These are phyloP conservation scores for Alnus rubra DNA, from an alignment of 306 rosid genomes.

Conservation along the genomic window DNA sequence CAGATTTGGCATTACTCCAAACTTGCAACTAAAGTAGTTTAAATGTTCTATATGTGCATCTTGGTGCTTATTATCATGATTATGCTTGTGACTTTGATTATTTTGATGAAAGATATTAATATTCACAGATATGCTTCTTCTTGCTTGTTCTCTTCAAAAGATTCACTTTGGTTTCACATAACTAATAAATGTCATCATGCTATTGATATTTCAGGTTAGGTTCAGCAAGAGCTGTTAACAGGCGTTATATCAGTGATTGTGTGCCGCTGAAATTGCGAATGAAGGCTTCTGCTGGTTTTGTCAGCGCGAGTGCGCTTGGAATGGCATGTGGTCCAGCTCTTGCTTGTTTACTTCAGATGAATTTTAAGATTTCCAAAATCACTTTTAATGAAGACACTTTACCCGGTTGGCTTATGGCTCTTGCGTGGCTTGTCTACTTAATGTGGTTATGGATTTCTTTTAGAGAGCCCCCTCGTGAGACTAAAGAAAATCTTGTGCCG, in stretches of 20 bases:
- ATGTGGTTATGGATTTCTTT: slow-evolving; percentile 45
- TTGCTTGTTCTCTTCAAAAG: background rate
- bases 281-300: slow-evolving; percentile 69
- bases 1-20: background rate
- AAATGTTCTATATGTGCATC: background rate
- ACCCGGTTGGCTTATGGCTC: slow-evolving; percentile 59
- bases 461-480: slow-evolving; percentile 36
- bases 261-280: slow-evolving; percentile 46
- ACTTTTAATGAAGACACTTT: slow-evolving; percentile 55
- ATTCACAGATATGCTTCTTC: background rate
- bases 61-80: background rate
- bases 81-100: background rate
- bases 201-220: slow-evolving; percentile 42
- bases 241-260: slow-evolving; percentile 56
- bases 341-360: slow-evolving; percentile 42
- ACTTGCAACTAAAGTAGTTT: background rate
- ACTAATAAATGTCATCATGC: slow-evolving; percentile 5
- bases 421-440: slow-evolving; percentile 50
- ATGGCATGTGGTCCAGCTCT: slow-evolving; percentile 64
- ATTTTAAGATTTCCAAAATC: slow-evolving; percentile 45
- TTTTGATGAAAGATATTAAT: background rate
- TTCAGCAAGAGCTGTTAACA: slow-evolving; percentile 54
- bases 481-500: slow-evolving; percentile 9
- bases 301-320: slow-evolving; percentile 81
- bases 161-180: background rate